phyloP scores from a whole-genome alignment of 352 stramenopile species.

The Globisporangium irregulare region DNA sequence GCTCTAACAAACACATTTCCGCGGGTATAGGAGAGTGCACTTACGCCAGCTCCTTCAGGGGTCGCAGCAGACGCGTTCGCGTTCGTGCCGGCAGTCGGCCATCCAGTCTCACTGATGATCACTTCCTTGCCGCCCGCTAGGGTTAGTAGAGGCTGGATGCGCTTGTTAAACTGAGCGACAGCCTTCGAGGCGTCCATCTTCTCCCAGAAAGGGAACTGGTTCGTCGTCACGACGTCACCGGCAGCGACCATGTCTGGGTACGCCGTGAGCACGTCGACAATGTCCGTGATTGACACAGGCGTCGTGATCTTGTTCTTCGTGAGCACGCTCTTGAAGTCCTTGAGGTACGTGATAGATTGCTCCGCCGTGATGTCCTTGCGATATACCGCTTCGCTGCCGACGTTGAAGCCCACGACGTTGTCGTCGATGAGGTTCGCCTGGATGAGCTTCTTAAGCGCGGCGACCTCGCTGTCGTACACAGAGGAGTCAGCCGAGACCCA shows the following conservation, averaged over 20 bases:
- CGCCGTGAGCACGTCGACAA: constrained; percentile 70
- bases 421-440: constrained; percentile 57
- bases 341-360: constrained; percentile 70
- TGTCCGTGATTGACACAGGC: constrained; percentile 77
- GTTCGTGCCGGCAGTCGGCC: constrained; percentile 62
- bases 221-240: constrained; percentile 77
- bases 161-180: constrained; percentile 66
- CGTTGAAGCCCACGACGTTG: constrained; percentile 83
- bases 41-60: constrained; percentile 50
- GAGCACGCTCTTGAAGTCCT: constrained; percentile 72
- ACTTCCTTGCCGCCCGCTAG: constrained; percentile 70
- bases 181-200: constrained; percentile 52
- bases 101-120: constrained; percentile 83
- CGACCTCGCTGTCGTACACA: constrained; percentile 69
- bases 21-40: background rate
- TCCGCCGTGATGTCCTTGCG: constrained; percentile 68
- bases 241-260: constrained; percentile 77
- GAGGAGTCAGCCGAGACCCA: constrained; percentile 68
- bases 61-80: constrained; percentile 58
- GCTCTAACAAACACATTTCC: background rate
- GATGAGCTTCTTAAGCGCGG: constrained; percentile 60
- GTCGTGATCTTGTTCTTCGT: constrained; percentile 49
- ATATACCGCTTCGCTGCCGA: constrained; percentile 81
- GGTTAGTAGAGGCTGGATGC: constrained; percentile 63
- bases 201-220: constrained; percentile 88